Evolutionary conservation across 257 asterid species (phyloP).

Genomic region (Salvia hispanica): DNA sequence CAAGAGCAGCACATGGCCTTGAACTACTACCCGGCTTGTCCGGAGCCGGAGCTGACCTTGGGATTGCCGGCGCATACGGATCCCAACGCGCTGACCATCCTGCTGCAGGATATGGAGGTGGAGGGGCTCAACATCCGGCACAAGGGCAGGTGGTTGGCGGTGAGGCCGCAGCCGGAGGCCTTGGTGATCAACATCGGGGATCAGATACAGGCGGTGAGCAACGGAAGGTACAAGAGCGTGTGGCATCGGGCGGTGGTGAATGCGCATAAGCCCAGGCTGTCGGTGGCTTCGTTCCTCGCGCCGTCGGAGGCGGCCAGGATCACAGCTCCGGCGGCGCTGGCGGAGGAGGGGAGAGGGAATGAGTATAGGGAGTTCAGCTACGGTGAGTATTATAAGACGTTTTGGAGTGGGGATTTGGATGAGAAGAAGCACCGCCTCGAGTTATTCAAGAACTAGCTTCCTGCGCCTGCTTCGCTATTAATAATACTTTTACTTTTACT

Average conservation of each 20-base stretch:
- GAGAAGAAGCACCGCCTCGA: slow-evolving; percentile 80
- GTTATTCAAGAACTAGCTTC: slow-evolving; percentile 54
- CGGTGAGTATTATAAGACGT: slow-evolving; percentile 64
- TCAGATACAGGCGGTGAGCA: slow-evolving; percentile 83
- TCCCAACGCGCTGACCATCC: slow-evolving; percentile 75
- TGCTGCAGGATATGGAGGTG: slow-evolving; percentile 73
- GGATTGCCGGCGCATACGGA: slow-evolving; percentile 90
- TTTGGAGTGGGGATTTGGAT: slow-evolving; percentile 81
- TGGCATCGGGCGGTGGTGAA: slow-evolving; percentile 90
- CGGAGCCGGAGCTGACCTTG: slow-evolving; percentile 76
- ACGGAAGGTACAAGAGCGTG: slow-evolving; percentile 75
- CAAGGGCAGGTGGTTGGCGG: slow-evolving; percentile 69
- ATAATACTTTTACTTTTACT: too few relatives aligned
- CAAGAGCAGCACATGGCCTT: slow-evolving; percentile 91
- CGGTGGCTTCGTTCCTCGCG: slow-evolving; percentile 75
- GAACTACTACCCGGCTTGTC: slow-evolving; percentile 84
- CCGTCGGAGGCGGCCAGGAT: slow-evolving; percentile 55
- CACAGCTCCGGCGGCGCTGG: slow-evolving; percentile 74
- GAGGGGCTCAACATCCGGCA: slow-evolving; percentile 74
- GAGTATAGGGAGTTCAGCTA: slow-evolving; percentile 61
- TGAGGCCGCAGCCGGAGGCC: slow-evolving; percentile 67
- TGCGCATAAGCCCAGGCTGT: slow-evolving; percentile 54
- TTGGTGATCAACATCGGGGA: slow-evolving; percentile 82
- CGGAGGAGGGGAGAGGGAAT: slow-evolving; percentile 40
- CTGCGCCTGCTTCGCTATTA: too few relatives aligned